Base-by-base conservation (phyloP, 176 grass and related monocot genomes). In the Triticum turgidum region DNA sequence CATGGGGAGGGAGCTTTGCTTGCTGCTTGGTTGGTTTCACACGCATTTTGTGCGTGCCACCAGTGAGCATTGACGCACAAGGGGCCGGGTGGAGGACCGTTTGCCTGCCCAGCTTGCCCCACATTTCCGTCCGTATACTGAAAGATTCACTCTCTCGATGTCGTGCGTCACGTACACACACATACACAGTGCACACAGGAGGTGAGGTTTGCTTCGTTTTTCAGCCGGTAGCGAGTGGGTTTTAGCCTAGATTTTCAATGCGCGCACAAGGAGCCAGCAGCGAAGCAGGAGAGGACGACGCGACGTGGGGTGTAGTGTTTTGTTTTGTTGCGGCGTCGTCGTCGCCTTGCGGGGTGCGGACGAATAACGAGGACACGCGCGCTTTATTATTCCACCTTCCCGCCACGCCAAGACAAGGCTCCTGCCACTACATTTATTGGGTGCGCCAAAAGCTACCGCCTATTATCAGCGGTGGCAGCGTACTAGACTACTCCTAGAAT, bases 241-340 rank as follows among this genome's bases (percentile, higher is more conserved):
- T 41, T 73, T 41, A 12, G 74, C 65, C 21, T 78, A 17, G 6
- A 35, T 82, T 74, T 76, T 84, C 25, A 47, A 72, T 34, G 1
- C 2, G 0, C 5, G 0, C 2, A 44, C 14, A 33, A 18, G 21
- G 18, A 20, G 1, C 35, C 34, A 24, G 11, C 0, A 44, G 41
- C 10, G 41, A 10, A 41, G 39, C 39, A 9, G 41, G 49, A 78
- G 78, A 32, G 20, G 61, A 47, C 13, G 25, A 35, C 9, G 7
- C 12, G 47, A 9, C 22, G 41, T 11, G 30, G 30, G 15, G 49
- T 39, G 7, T 39, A 9, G 10, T 1, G 61, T 76, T 81, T 86
- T 89, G 88, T 89, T 82, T 82, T 70, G 88, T 86, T 86, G 64
- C 22, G 88, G 70, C 14, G 69, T 56, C 45, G 13, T 44, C 69